phyloP scores from a whole-genome alignment of 306 rosid genomes.

The Lathyrus oleraceus region DNA sequence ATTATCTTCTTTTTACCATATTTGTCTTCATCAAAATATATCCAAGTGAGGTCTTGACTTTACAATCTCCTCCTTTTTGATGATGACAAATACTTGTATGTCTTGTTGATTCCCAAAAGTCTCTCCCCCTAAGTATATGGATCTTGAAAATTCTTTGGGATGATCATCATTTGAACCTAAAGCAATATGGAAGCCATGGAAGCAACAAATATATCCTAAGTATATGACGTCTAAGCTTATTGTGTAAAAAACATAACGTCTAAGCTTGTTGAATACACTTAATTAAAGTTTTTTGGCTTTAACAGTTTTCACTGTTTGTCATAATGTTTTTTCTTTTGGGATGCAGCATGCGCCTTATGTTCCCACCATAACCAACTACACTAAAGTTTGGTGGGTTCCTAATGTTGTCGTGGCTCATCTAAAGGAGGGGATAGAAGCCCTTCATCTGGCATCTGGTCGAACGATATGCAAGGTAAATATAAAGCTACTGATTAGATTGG shows the following conservation, averaged over 20 bases:
- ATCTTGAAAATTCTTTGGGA: too few relatives aligned
- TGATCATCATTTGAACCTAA: too few relatives aligned
- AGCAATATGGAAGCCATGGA: too few relatives aligned
- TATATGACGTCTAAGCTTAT: too few relatives aligned
- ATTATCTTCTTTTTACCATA: too few relatives aligned
- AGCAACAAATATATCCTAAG: too few relatives aligned
- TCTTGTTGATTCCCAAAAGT: too few relatives aligned
- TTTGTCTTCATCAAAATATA: too few relatives aligned
- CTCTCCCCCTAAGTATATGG: too few relatives aligned
- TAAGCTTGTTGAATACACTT: conserved; percentile 5
- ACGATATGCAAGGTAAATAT: conserved; percentile 80
- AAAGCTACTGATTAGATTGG: conserved; percentile 13
- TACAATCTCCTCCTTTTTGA: too few relatives aligned
- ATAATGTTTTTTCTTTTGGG: conserved; percentile 32
- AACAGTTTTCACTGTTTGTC: neutral
- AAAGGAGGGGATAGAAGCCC: conserved; percentile 94
- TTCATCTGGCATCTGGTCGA: conserved; percentile 96
- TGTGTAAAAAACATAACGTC: neutral
- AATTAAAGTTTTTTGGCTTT: neutral
- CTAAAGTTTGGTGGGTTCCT: conserved; percentile 98
- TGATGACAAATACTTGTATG: too few relatives aligned
- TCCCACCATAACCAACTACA: conserved; percentile 98
- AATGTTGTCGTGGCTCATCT: conserved; percentile 96
- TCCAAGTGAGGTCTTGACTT: too few relatives aligned
- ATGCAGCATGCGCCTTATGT: conserved; percentile 76